A percentile compares a stretch with the other conserved stretches of the same genome.
phyloP scores from a whole-genome alignment of 257 asterid genomes.

The Penstemon eatonii region DNA sequence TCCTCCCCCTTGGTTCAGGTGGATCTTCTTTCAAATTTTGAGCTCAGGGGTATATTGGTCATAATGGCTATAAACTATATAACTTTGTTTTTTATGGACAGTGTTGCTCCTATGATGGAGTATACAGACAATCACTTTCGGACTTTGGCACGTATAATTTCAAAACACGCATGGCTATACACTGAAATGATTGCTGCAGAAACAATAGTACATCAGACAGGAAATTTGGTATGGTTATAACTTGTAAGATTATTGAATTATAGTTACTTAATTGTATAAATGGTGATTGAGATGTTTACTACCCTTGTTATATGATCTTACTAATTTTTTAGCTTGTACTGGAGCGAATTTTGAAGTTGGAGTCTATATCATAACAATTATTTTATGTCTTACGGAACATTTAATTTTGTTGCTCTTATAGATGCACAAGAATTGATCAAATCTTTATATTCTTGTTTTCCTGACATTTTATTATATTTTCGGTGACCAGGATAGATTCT shows the following conservation, averaged over 20 bases:
- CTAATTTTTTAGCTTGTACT: no score
- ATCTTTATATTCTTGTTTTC: no score
- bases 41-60: slow-evolving; percentile 1
- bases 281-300: no score
- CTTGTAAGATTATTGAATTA: no score
- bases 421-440: no score
- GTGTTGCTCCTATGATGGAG: slow-evolving; percentile 99
- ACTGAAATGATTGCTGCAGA: slow-evolving; percentile 99
- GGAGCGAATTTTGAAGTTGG: no score
- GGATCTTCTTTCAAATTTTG: slow-evolving; percentile 21
- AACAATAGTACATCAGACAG: slow-evolving; percentile 83
- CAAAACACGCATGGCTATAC: slow-evolving; percentile 88
- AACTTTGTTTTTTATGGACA: slow-evolving; percentile 37
- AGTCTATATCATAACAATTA: no score
- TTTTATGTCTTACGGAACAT: no score
- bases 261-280: no score
- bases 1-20: slow-evolving; percentile 95
- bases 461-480: slow-evolving; percentile 14
- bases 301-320: no score
- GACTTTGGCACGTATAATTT: slow-evolving; percentile 83
- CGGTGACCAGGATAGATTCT: slow-evolving; percentile 72
- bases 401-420: no score
- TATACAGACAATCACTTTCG: slow-evolving; percentile 86
- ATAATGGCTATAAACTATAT: slow-evolving; percentile 1
- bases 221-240: slow-evolving; percentile 60